phyloP scores from a whole-genome alignment of 768 basidiomycete species.

The Tylopilus sp. region DNA sequence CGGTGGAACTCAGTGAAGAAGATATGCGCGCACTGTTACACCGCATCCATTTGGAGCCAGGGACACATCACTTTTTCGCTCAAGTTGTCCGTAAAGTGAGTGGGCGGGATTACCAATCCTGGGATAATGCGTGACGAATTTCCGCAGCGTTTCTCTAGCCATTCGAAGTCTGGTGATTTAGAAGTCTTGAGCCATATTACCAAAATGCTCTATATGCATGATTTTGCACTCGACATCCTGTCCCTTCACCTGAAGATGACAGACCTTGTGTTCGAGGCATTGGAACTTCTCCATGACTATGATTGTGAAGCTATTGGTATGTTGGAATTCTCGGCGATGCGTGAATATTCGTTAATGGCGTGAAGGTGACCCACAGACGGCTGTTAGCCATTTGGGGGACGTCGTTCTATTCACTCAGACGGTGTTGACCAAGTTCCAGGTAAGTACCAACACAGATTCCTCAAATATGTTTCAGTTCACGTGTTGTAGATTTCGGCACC shows the following conservation, averaged over 20 bases:
- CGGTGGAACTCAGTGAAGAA: constrained; percentile 43
- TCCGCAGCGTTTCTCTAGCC: constrained; percentile 55
- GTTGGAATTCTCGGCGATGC: constrained; percentile 24
- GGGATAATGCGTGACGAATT: background rate
- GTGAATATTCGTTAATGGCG: background rate
- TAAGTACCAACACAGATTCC: constrained; percentile 26
- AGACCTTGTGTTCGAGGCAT: constrained; percentile 59
- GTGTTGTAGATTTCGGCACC: constrained; percentile 46
- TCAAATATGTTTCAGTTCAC: background rate
- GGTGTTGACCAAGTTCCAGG: constrained; percentile 62
- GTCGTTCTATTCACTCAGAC: constrained; percentile 75
- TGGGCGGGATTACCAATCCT: background rate
- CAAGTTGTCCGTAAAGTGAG: constrained; percentile 55
- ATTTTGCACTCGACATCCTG: constrained; percentile 62
- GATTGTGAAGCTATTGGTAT: constrained; percentile 79
- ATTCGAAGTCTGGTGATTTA: constrained; percentile 53
- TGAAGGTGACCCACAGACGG: constrained; percentile 80
- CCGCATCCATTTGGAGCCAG: constrained; percentile 52
- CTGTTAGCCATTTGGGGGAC: constrained; percentile 72
- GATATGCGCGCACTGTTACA: constrained; percentile 35
- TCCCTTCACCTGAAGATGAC: constrained; percentile 64
- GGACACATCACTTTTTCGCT: constrained; percentile 57
- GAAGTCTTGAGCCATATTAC: constrained; percentile 72
- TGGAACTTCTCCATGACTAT: constrained; percentile 64
- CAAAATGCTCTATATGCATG: constrained; percentile 57